A percentile compares a stretch with the other conserved stretches of the same genome.
These are phyloP conservation scores for Mycosphaerelloides madeirae DNA, from an alignment of 2,329 filamentous ascomycete genomes.

Conservation along the genomic window DNA sequence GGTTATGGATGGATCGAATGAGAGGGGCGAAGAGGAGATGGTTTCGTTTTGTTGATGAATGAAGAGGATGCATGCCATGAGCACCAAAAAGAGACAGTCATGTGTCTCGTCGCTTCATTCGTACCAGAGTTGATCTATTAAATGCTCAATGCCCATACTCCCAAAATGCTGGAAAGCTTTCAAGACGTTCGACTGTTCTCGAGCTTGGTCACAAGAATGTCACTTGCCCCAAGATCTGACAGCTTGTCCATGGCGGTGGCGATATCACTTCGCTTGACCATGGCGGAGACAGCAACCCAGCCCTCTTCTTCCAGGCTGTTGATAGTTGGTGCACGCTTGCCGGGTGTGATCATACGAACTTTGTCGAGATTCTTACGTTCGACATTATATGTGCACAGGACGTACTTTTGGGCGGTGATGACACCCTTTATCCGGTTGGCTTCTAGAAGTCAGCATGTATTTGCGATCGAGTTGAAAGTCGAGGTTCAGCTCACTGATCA, in stretches of 20 bases:
- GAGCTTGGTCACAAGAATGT: slow-evolving; percentile 81
- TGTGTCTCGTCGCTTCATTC: no score
- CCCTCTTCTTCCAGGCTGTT: slow-evolving; percentile 82
- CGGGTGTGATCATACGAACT: slow-evolving; percentile 77
- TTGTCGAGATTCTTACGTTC: slow-evolving; percentile 61
- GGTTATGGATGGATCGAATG: background rate
- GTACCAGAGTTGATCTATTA: background rate
- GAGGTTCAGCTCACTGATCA: slow-evolving; percentile 60
- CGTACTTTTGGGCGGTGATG: slow-evolving; percentile 89
- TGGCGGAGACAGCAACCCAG: slow-evolving; percentile 91
- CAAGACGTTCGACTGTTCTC: slow-evolving; percentile 63
- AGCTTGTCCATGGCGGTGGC: slow-evolving; percentile 83
- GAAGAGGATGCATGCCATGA: background rate
- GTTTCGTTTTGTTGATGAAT: no score
- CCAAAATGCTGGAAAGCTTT: background rate
- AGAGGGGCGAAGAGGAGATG: background rate
- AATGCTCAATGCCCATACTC: no score
- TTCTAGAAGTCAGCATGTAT: slow-evolving; percentile 21
- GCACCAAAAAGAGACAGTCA: no score
- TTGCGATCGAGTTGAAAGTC: no score
- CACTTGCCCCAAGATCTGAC: slow-evolving; percentile 68
- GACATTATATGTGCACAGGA: slow-evolving; percentile 96
- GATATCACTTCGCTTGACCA: slow-evolving; percentile 86
- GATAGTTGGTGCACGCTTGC: slow-evolving; percentile 87
- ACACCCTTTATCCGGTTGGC: slow-evolving; percentile 81